Percentiles rank a stretch among this genome's conserved stretches.
phyloP scores from a whole-genome alignment of 495 filamentous ascomycete genomes.

The Delitschia confertaspora region DNA sequence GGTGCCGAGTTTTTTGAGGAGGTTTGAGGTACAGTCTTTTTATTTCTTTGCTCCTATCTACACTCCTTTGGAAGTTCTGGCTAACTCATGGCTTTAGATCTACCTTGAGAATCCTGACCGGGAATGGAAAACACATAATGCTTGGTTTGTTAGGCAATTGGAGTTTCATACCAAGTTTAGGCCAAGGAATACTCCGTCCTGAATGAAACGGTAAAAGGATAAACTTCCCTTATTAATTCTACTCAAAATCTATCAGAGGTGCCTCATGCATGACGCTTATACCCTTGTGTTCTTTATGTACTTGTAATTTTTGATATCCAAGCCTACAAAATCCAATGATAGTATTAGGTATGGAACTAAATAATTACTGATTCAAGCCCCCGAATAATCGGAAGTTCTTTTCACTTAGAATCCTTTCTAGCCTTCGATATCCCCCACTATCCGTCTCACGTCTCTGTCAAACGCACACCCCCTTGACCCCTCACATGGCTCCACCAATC shows the following conservation, averaged over 20 bases:
- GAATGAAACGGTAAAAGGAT: conserved; percentile 1
- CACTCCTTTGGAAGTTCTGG: conserved; percentile 4
- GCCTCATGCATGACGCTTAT: no score
- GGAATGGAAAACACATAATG: conserved; percentile 60
- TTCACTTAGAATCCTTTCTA: no score
- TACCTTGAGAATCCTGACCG: conserved; percentile 47
- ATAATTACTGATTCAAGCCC: no score
- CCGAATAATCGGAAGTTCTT: no score
- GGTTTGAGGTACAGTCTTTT: conserved; percentile 49
- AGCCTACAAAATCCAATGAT: no score
- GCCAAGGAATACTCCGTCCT: conserved; percentile 31
- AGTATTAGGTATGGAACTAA: no score
- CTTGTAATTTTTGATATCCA: no score
- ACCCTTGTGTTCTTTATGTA: no score
- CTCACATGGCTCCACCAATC: no score
- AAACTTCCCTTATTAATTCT: not conserved
- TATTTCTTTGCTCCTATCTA: not conserved
- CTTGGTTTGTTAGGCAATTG: conserved; percentile 64
- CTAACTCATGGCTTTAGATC: conserved; percentile 40
- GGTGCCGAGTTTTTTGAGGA: conserved; percentile 60
- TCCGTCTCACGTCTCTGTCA: no score
- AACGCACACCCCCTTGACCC: no score
- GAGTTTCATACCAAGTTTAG: conserved; percentile 55
- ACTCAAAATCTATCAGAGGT: not conserved
- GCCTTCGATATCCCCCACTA: no score